Conservation (phyloP, 441 rosid species). For the Hura crepitans region DNA sequence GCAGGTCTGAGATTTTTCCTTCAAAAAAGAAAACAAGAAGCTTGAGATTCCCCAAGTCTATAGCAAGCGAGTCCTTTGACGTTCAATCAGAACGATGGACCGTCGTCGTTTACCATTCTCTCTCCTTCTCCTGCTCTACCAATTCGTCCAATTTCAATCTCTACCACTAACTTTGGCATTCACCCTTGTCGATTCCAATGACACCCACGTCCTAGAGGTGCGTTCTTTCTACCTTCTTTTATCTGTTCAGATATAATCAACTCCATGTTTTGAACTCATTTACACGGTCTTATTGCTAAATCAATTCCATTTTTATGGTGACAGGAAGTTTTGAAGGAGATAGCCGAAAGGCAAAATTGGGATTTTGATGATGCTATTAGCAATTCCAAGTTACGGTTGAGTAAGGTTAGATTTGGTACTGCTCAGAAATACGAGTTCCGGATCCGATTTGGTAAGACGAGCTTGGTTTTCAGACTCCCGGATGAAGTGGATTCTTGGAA, state of each 20-base stretch:
- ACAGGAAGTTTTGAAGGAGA: slow-evolving; percentile 62
- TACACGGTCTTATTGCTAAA: neutral
- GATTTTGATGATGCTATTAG: slow-evolving; percentile 38
- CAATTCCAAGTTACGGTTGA: slow-evolving; percentile 39
- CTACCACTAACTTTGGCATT: slow-evolving; percentile 20
- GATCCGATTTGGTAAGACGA: slow-evolving; percentile 53
- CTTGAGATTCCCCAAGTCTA: neutral
- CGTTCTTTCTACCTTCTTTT: slow-evolving; percentile 1
- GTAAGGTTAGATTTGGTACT: slow-evolving; percentile 42
- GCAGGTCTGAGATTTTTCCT: neutral
- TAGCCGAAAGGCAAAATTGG: slow-evolving; percentile 52
- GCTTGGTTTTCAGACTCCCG: slow-evolving; percentile 45
- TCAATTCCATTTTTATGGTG: neutral
- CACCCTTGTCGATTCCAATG: slow-evolving; percentile 22
- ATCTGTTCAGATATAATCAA: neutral
- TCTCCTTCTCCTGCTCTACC: slow-evolving; percentile 24
- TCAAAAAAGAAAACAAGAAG: neutral
- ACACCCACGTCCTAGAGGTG: slow-evolving; percentile 48
- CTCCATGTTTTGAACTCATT: neutral
- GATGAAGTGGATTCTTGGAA: slow-evolving; percentile 51
- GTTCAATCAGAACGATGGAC: slow-evolving; percentile 3
- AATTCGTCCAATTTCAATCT: slow-evolving; percentile 24
- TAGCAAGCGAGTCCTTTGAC: neutral
- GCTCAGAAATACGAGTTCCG: slow-evolving; percentile 54
- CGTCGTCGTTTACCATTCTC: slow-evolving; percentile 19